Evolutionary conservation across 2,329 filamentous ascomycete genomes (phyloP).

Genomic region (Tolypocladium cylindrosporum): DNA sequence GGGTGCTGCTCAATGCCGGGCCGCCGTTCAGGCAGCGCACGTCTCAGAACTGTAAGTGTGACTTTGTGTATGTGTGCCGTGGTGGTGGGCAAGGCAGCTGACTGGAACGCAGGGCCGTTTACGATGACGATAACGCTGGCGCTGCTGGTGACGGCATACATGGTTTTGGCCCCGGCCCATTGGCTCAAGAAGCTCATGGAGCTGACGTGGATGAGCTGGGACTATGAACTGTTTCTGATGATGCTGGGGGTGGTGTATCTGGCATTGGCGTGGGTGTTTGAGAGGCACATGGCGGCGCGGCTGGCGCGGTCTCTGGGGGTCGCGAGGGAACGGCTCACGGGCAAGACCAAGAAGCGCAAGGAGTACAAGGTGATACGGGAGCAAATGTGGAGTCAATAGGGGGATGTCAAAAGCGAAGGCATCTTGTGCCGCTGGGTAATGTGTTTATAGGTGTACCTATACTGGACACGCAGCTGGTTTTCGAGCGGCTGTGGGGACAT

Average conservation of each 20-base stretch:
- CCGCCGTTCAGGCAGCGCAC: constrained; percentile 78
- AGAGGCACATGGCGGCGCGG: constrained; percentile 59
- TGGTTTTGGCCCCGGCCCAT: constrained; percentile 65
- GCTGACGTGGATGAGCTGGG: constrained; percentile 62
- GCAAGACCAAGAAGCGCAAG: constrained; percentile 67
- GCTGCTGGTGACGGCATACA: constrained; percentile 61
- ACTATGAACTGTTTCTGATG: constrained; percentile 66
- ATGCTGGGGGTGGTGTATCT: constrained; percentile 62
- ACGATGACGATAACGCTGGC: constrained; percentile 64
- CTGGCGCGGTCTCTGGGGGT: constrained; percentile 59
- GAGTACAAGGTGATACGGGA: constrained; percentile 76
- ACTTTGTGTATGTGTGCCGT: neutral
- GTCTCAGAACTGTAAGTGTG: constrained; percentile 61
- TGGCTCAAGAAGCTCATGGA: constrained; percentile 73
- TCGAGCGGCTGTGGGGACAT: neutral
- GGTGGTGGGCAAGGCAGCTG: neutral
- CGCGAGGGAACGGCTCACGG: constrained; percentile 45
- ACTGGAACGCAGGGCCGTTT: constrained; percentile 58
- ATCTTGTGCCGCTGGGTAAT: neutral
- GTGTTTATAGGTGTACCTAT: neutral
- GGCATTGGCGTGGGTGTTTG: constrained; percentile 56
- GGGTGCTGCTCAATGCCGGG: constrained; percentile 83
- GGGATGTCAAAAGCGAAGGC: neutral
- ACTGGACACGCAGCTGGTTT: neutral
- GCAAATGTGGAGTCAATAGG: constrained; percentile 22